Percentiles rank a stretch among this genome's conserved stretches.
phyloP scores from a whole-genome alignment of 495 filamentous ascomycete species.

The Aspergillus homomorphus region DNA sequence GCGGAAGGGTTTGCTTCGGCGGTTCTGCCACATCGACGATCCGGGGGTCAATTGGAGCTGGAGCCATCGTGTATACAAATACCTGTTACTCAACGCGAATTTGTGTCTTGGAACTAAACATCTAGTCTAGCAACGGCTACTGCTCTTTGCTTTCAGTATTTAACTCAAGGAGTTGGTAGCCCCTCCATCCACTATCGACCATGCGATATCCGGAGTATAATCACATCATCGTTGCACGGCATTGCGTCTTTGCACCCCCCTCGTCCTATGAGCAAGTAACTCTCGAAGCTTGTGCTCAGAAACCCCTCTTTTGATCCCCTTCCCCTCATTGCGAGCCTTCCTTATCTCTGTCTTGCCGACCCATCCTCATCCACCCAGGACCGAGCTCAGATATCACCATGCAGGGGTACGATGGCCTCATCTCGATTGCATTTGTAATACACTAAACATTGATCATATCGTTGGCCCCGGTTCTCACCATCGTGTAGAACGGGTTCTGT shows the following conservation, averaged over 20 bases:
- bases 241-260: constrained; percentile 2
- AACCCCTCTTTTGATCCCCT: constrained; percentile 6
- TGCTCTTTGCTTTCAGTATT: not conserved
- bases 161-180: not conserved
- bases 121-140: not conserved
- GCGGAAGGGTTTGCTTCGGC: constrained; percentile 57
- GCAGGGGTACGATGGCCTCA: constrained; percentile 21
- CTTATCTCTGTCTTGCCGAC: constrained; percentile 12
- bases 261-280: not conserved
- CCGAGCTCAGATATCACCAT: constrained; percentile 16
- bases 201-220: not conserved
- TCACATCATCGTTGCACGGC: not conserved
- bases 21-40: constrained; percentile 59
- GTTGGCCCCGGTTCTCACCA: not conserved
- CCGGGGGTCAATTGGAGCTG: constrained; percentile 52
- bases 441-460: not conserved
- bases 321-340: not conserved
- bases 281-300: not conserved
- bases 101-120: constrained; percentile 7
- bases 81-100: too few species aligned
- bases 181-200: not conserved
- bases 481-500: not conserved
- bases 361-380: constrained; percentile 3
- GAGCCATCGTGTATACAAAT: constrained; percentile 34
- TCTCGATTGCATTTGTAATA: not conserved